Conservation (phyloP, 208 protist species). For the Trypanosoma grayi region DNA sequence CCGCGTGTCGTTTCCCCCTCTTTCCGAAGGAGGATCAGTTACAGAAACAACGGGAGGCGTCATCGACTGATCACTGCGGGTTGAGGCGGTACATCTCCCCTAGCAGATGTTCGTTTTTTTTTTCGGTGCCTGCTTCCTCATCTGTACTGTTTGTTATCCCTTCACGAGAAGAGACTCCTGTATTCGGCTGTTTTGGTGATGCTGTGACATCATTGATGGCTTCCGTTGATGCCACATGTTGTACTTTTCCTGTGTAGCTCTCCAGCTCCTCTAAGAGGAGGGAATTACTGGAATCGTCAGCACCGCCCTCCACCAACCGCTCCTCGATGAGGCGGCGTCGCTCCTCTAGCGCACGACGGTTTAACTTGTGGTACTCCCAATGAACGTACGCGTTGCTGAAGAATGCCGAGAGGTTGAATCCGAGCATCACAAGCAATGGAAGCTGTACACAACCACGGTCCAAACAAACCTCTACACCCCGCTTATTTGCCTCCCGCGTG, state of each 20-base stretch:
- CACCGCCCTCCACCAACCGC: not conserved
- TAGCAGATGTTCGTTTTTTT: too few species aligned
- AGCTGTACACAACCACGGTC: constrained; percentile 22
- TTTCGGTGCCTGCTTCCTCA: too few species aligned
- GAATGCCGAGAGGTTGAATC: constrained; percentile 14
- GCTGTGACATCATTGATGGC: not conserved
- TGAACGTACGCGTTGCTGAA: constrained; percentile 15
- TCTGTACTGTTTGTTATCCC: too few species aligned
- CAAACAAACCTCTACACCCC: constrained; percentile 11
- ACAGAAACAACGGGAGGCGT: too few species aligned
- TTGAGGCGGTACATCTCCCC: too few species aligned
- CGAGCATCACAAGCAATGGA: constrained; percentile 20
- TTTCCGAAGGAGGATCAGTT: too few species aligned
- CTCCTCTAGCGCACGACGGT: not conserved
- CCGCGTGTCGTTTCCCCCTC: too few species aligned
- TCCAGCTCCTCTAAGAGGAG: not conserved
- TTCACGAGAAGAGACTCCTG: too few species aligned
- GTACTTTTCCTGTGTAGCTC: too few species aligned
- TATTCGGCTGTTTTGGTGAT: not conserved
- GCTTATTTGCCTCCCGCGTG: constrained; percentile 14
- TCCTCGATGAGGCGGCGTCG: not conserved
- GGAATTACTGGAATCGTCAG: not conserved
- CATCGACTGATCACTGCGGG: too few species aligned
- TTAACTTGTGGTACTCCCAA: constrained; percentile 20
- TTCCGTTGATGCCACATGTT: not conserved